Base-by-base conservation (phyloP, 2,329 filamentous ascomycete genomes). In the Sclerotinia borealis region DNA sequence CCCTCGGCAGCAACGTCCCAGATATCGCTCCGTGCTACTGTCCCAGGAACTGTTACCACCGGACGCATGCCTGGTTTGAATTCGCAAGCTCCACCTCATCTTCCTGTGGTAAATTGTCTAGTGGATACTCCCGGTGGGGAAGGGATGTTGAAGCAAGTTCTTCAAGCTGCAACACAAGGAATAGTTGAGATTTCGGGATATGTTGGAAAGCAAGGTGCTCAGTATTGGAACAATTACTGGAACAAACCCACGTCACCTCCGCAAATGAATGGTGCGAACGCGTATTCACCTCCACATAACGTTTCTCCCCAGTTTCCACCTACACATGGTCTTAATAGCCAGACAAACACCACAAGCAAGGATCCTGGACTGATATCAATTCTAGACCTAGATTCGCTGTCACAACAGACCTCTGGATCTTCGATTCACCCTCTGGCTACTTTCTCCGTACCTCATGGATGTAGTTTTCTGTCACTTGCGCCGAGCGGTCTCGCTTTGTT, bases 161-260 rank as follows among this genome's bases (percentile, higher is more conserved):
- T 91, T 77, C 85, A 91, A 66, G 89, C 91, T 73, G 88, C 90
- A 2, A 90, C 90, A 0, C 90, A 93, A 71, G 89, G 91, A 71
- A 78, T 91, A 48, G 89, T 92, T 49, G 86, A 89, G 64, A 86
- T 87, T 25, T 89, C 87, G 31, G 88, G 84, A 68, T 92, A 89
- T 86, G 84, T 91, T 62, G 87, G 89, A 3, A 89, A 92, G 71
- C 89, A 92, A 72, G 86, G 90, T 27, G 81, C 86, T 71, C 87
- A 91, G 72, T 87, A 88, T 11, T 91, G 90, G 83, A 92, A 91
- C 71, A 88, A 83, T 71, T 93, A 95, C 76, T 92, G 90, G 85
- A 91, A 89, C 71, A 81, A 83, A 72, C 74, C 79, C 64, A 68
- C 79, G 54, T 72, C 78, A 31, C 74, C 75, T 63, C 75, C 76